Conservation (phyloP, 768 basidiomycete genomes). For the Lentinula detonsa region DNA sequence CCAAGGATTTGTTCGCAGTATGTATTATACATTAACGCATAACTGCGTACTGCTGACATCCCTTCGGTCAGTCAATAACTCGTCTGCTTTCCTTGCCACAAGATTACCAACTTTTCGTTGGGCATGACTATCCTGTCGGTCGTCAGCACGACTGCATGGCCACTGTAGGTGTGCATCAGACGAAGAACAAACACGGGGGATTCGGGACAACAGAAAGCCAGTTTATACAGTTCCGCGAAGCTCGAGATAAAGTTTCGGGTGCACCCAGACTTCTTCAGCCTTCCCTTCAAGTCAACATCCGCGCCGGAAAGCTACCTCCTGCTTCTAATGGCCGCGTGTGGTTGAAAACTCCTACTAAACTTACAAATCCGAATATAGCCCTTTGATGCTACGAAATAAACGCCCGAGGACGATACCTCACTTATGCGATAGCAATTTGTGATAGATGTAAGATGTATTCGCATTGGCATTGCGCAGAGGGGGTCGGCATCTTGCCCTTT, state of each 20-base stretch:
- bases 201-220: constrained; percentile 17
- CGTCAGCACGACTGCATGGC: constrained; percentile 20
- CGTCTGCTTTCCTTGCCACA: constrained; percentile 26
- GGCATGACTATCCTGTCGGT: constrained; percentile 28
- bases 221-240: constrained; percentile 24
- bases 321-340: background rate
- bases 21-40: constrained; percentile 1
- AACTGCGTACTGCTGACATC: background rate
- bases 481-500: too few species aligned
- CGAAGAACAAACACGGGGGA: constrained; percentile 22
- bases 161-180: constrained; percentile 27
- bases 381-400: background rate
- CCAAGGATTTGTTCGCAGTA: constrained; percentile 24
- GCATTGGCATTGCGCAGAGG: too few species aligned
- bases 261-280: constrained; percentile 28
- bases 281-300: constrained; percentile 27
- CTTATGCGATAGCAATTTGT: too few species aligned
- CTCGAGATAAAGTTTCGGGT: constrained; percentile 25
- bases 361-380: background rate
- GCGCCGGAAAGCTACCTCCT: constrained; percentile 23
- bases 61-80: constrained; percentile 25
- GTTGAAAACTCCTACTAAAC: constrained; percentile 1
- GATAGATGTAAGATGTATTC: too few species aligned
- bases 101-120: constrained; percentile 27
- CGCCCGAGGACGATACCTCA: background rate